Percentiles rank a stretch among this genome's conserved stretches.
phyloP scores from a whole-genome alignment of 352 stramenopile genomes.

The Globisporangium orthogonon region DNA sequence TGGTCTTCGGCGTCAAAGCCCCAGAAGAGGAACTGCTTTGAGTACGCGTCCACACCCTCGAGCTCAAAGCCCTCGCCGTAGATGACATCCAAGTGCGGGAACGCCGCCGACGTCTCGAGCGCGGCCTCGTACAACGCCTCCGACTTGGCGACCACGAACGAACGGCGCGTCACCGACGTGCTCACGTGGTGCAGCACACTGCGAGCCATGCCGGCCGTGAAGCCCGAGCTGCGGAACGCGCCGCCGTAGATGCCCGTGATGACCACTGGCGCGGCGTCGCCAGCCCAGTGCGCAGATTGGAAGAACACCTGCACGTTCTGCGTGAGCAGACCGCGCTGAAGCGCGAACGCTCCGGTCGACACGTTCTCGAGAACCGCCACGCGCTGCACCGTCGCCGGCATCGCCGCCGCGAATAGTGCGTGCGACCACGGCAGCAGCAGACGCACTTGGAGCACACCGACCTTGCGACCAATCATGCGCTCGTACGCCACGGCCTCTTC shows the following conservation, averaged over 20 bases:
- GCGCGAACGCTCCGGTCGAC: slow-evolving; percentile 46
- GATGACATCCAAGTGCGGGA: slow-evolving; percentile 58
- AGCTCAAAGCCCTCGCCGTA: slow-evolving; percentile 42
- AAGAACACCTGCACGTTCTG: slow-evolving; percentile 74
- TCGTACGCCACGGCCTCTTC: slow-evolving; percentile 64
- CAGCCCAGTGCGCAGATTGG: slow-evolving; percentile 41
- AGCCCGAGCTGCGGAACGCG: slow-evolving; percentile 54
- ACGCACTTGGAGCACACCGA: slow-evolving; percentile 73
- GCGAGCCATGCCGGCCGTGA: slow-evolving; percentile 62
- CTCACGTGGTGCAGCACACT: slow-evolving; percentile 55
- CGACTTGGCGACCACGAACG: slow-evolving; percentile 82
- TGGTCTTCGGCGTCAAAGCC: slow-evolving; percentile 72
- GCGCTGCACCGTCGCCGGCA: slow-evolving; percentile 45
- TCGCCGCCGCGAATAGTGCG: slow-evolving; percentile 53
- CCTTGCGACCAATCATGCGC: slow-evolving; percentile 65
- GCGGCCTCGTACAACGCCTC: slow-evolving; percentile 53
- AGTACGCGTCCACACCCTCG: slow-evolving; percentile 34
- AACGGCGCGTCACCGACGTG: slow-evolving; percentile 31
- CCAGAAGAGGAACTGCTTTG: slow-evolving; percentile 89
- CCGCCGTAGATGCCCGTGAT: slow-evolving; percentile 65
- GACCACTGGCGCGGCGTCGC: slow-evolving; percentile 26
- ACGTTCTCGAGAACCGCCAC: slow-evolving; percentile 77
- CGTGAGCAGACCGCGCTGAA: slow-evolving; percentile 59
- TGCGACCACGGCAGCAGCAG: slow-evolving; percentile 70
- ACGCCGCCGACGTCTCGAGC: slow-evolving; percentile 27